phyloP scores from a whole-genome alignment of 768 basidiomycete species.

The Pilatotrama ljubarskyi region DNA sequence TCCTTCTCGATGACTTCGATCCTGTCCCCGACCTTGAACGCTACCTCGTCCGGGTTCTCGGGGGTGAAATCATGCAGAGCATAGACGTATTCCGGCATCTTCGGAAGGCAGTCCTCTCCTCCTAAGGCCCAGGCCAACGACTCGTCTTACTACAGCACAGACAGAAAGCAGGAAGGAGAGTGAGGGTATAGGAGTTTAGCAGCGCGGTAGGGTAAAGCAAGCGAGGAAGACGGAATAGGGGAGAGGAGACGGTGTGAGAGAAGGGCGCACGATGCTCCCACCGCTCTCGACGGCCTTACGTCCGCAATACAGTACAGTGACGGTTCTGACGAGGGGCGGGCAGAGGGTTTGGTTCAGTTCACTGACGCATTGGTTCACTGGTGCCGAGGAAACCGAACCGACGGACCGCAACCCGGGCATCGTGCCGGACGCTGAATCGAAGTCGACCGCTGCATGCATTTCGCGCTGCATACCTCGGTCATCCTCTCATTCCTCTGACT shows the following conservation, averaged over 20 bases:
- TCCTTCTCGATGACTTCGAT: constrained; percentile 93
- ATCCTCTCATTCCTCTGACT: neutral
- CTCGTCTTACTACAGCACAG: neutral
- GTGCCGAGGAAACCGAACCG: neutral
- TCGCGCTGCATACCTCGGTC: neutral
- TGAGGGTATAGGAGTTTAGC: constrained; percentile 4
- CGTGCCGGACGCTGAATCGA: too few species aligned
- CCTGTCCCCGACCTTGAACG: constrained; percentile 80
- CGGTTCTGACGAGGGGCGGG: neutral
- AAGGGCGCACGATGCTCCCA: constrained; percentile 10
- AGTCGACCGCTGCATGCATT: neutral
- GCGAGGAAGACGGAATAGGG: neutral
- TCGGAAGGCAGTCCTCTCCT: neutral
- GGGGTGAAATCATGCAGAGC: constrained; percentile 87
- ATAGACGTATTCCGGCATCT: constrained; percentile 83
- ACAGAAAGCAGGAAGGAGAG: constrained; percentile 2
- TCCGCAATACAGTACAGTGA: neutral
- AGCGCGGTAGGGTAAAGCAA: constrained; percentile 2
- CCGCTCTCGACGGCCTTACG: neutral
- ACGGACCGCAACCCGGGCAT: neutral
- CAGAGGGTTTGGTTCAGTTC: neutral
- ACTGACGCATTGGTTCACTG: neutral
- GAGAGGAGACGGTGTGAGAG: constrained; percentile 10
- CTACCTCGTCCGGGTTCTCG: constrained; percentile 92
- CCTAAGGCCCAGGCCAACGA: neutral